Evolutionary conservation across 78 protist genomes (phyloP), one percentile per base, ranked within the genome.

Genomic region (Polysphondylium violaceum): DNA sequence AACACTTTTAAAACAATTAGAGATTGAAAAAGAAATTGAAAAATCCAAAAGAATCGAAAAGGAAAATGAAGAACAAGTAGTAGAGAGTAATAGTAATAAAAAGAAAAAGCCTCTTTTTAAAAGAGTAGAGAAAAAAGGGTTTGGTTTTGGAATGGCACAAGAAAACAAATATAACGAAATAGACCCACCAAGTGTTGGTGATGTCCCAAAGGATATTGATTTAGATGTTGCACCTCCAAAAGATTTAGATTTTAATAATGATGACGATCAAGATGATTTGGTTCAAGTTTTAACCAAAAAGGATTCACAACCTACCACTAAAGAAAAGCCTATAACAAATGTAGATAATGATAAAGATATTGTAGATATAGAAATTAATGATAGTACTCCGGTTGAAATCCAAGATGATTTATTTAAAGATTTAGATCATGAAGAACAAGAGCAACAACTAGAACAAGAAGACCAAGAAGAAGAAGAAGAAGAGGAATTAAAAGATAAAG

Each of bases 21-120:
- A 47, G 7, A 47, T 14, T 14, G 53, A 47, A 47, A 47, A 47
- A 47, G 53, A 47, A 14, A 47, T 47, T 47, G 53, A 7, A 47
- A 47, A 11, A 47, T 47, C 11, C 53, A 47, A 47, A 47, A 47
- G 53, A 47, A 47, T 47, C 53, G 11, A 11, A 47, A 47, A 47
- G 53, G 23, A 14, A n/a, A n/a, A n/a, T n/a, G n/a, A n/a, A n/a
- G n/a, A n/a, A n/a, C n/a, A n/a, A n/a, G n/a, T n/a, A n/a, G n/a
- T n/a, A n/a, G n/a, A 59, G 23, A 59, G 27, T 59, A 59, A 59
- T 27, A 59, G 27, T 59, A 59, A 59, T 59, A 59, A 59, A 29
- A 59, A 59, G 23, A 59, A 59, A 29, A 59, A n/a, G n/a, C n/a
- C n/a, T n/a, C n/a, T n/a, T n/a, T n/a, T n/a, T n/a, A n/a, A n/a